Base-by-base conservation (phyloP, 495 filamentous ascomycete genomes). In the Staphylotrichum longicolle region DNA sequence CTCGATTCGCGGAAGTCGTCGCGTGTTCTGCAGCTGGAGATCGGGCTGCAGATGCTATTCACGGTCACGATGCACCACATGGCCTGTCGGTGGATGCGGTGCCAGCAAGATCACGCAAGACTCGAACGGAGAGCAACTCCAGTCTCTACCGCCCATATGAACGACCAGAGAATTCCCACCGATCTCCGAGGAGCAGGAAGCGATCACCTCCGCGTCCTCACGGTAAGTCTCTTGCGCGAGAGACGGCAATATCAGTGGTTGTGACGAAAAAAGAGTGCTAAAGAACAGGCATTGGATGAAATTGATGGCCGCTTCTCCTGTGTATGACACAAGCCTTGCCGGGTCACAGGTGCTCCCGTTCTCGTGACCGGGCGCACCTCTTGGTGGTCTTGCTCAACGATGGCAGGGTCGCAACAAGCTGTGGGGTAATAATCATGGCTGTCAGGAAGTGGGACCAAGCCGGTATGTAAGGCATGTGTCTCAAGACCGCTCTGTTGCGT, bases 21-120 rank as follows among this genome's bases (percentile, higher is more conserved):
- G 62, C 54, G 32, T 58, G 61, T 48, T 60, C 48, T 57, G 63
- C 61, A 57, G 62, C 49, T 57, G 35, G 46, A 59, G 62, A 67
- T 67, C 58, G 45, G n/a, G 35, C 52, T 58, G 61, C 66, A 58
- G 14, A 46, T 27, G 14, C 3, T 33, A 40, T 50, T 58, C 40
- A 12, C 33, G 33, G 57, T 51, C 56, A 54, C 51, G 46, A 63
- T 8, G 27, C 54, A 40, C 32, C 7, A 7, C 55, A 48, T 57
- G 14, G 9, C 46, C 15, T 41, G 45, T 14, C 44, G 27, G 4
- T 15, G 27, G 40, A 54, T 52, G 34, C 27, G 20, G n/a, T 37
- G 54, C 60, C 56, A 58, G 27, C 46, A 12, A 49, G 46, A 41
- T 58, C 56, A 50, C 42, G 42, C 33, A 48, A 56, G 10, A 4